Percentiles rank a stretch among this genome's conserved stretches.
phyloP scores from a whole-genome alignment of 768 basidiomycete species.

The Leccinum boreale region DNA sequence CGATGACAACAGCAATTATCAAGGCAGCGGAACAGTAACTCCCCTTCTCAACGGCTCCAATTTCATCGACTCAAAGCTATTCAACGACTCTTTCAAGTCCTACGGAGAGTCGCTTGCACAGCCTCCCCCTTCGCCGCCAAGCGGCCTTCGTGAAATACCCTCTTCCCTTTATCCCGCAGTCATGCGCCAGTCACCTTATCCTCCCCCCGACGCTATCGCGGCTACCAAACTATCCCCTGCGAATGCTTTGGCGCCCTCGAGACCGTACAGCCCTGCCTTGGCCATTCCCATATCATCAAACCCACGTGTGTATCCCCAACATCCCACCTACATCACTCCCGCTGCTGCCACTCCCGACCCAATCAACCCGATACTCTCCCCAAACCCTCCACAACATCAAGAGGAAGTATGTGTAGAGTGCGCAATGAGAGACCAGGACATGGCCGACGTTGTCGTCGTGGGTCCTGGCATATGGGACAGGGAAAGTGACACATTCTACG shows the following conservation, averaged over 20 bases:
- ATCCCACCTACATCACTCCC: conserved; percentile 74
- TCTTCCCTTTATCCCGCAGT: conserved; percentile 37
- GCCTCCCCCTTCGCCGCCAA: conserved; percentile 23
- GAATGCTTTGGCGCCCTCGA: conserved; percentile 57
- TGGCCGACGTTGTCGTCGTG: conserved; percentile 91
- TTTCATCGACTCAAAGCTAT: conserved; percentile 25
- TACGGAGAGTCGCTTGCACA: conserved; percentile 26
- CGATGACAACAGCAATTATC: conserved; percentile 37
- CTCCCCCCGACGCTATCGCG: conserved; percentile 33
- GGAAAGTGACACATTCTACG: conserved; percentile 77
- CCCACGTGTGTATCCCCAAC: conserved; percentile 66
- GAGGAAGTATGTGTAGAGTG: conserved; percentile 96
- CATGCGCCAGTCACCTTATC: conserved; percentile 48
- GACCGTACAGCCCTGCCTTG: conserved; percentile 43
- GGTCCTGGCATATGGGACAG: conserved; percentile 89
- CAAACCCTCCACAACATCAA: conserved; percentile 48
- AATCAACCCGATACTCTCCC: conserved; percentile 60
- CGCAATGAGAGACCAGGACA: conserved; percentile 97
- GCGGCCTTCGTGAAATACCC: conserved; percentile 25
- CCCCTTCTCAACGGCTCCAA: conserved; percentile 26
- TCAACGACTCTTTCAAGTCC: conserved; percentile 32
- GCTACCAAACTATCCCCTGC: conserved; percentile 41
- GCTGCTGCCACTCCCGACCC: conserved; percentile 46
- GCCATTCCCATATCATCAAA: conserved; percentile 58
- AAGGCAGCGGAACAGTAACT: conserved; percentile 14